phyloP scores from a whole-genome alignment of 805 yeast species.

The Suhomyces sp. region DNA sequence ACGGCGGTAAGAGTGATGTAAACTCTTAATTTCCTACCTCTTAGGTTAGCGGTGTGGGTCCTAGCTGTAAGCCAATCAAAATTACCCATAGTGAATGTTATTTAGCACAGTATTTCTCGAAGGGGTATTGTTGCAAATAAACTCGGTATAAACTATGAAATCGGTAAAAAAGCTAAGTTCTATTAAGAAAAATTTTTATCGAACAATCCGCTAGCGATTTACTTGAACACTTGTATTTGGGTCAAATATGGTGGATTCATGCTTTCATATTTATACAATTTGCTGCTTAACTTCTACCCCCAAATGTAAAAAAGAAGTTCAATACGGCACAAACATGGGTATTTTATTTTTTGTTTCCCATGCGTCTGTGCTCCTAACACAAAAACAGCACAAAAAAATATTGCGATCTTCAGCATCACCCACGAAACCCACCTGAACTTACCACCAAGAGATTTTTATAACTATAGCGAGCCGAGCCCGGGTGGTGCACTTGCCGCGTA shows the following conservation, averaged over 20 bases:
- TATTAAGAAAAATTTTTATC: background rate
- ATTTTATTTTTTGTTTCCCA: background rate
- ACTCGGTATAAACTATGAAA: background rate
- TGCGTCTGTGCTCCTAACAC: background rate
- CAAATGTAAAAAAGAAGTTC: background rate
- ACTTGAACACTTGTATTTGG: background rate
- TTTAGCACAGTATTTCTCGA: background rate
- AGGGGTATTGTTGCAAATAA: background rate
- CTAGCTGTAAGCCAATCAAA: slow-evolving; percentile 20
- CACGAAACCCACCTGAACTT: background rate
- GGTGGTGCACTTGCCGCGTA: background rate
- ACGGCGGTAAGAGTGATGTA: slow-evolving; percentile 25
- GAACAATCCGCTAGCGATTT: background rate
- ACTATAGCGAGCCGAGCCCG: background rate
- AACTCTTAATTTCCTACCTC: slow-evolving; percentile 47
- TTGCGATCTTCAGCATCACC: background rate
- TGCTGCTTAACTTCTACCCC: background rate
- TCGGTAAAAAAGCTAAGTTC: background rate
- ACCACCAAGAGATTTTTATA: background rate
- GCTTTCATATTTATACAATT: background rate
- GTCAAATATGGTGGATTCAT: background rate
- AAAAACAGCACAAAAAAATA: background rate
- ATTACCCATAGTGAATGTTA: background rate
- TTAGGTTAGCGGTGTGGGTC: slow-evolving; percentile 55
- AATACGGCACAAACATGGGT: background rate